Conservation (phyloP, 1,139 yeast species). For the Saccharomyces hybrid region DNA sequence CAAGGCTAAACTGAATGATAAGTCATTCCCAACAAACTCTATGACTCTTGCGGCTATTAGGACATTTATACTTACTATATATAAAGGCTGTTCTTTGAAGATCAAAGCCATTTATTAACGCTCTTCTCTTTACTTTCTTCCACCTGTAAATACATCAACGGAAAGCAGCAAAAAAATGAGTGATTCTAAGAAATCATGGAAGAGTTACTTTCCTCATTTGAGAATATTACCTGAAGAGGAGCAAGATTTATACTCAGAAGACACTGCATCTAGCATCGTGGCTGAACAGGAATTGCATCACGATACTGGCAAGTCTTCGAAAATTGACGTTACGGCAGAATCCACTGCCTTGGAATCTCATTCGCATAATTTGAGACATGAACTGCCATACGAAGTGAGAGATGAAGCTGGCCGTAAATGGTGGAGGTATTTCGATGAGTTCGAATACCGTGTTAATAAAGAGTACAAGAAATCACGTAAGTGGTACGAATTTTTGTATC, state of each 20-base stretch:
- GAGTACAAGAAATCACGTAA: slow-evolving; percentile 38
- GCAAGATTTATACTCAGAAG: slow-evolving; percentile 2
- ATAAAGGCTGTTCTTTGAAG: not conserved
- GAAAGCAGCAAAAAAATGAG: not conserved
- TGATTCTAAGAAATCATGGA: slow-evolving; percentile 7
- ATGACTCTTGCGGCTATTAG: not conserved
- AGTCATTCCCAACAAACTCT: not conserved
- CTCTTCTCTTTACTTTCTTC: not conserved
- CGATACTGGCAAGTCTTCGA: not conserved
- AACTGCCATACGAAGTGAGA: slow-evolving; percentile 32
- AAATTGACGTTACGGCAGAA: slow-evolving; percentile 1
- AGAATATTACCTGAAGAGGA: slow-evolving; percentile 24
- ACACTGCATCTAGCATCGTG: slow-evolving; percentile 1
- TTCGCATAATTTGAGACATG: slow-evolving; percentile 12
- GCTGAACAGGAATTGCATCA: slow-evolving; percentile 3
- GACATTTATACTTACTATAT: not conserved
- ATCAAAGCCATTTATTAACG: not conserved
- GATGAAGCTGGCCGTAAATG: slow-evolving; percentile 52
- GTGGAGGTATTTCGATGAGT: slow-evolving; percentile 59
- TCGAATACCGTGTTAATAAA: slow-evolving; percentile 47
- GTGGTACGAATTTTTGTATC: slow-evolving; percentile 43
- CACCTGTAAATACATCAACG: not conserved
- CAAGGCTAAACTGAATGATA: not conserved
- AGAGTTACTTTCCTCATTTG: slow-evolving; percentile 18
- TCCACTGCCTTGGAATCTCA: not conserved